Evolutionary conservation across 805 yeast species (phyloP).

Genomic region (Lachancea dasiensis): DNA sequence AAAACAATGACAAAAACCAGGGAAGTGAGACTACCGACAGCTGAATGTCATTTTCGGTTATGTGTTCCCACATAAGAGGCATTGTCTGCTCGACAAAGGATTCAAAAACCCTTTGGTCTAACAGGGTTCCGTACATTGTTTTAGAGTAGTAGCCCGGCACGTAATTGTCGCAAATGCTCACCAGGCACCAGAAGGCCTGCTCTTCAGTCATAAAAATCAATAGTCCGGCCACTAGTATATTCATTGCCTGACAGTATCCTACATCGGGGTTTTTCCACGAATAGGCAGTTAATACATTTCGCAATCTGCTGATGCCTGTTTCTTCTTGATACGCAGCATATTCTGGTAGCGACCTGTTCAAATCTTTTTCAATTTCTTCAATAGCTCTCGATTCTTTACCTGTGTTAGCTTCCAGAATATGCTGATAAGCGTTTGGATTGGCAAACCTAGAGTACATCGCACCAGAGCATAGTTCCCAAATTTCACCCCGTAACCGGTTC

Average conservation of each 20-base stretch:
- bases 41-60: conserved; percentile 75
- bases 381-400: conserved; percentile 74
- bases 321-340: conserved; percentile 85
- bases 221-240: conserved; percentile 78
- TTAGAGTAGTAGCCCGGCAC: conserved; percentile 95
- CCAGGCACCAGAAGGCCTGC: conserved; percentile 92
- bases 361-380: conserved; percentile 94
- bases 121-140: conserved; percentile 94
- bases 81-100: conserved; percentile 80
- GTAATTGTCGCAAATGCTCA: conserved; percentile 70
- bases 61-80: conserved; percentile 85
- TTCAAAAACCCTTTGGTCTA: conserved; percentile 93
- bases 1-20: conserved; percentile 88
- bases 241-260: conserved; percentile 99
- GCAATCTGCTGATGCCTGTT: conserved; percentile 78
- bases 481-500: conserved; percentile 88
- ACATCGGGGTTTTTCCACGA: conserved; percentile 96
- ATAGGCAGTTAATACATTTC: conserved; percentile 88
- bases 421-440: conserved; percentile 52
- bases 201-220: conserved; percentile 88
- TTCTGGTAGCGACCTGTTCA: conserved; percentile 91
- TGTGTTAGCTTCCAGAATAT: conserved; percentile 52
- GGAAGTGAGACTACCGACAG: conserved; percentile 89
- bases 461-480: conserved; percentile 92
- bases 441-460: conserved; percentile 69